Conservation (phyloP, 1,139 yeast genomes). For the Taiozyma sp. region DNA sequence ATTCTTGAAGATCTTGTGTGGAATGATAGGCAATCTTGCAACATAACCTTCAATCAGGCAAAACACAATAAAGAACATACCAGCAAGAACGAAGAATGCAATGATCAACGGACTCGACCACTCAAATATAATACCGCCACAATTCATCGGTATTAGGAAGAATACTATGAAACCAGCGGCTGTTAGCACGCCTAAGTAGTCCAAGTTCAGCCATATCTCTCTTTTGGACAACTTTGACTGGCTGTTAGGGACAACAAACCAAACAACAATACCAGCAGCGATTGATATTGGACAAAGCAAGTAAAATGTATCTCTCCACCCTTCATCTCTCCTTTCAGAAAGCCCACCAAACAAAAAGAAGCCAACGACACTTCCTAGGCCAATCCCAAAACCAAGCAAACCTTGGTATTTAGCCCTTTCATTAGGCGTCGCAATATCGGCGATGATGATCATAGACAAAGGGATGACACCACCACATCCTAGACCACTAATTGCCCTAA, state of each 20-base stretch:
- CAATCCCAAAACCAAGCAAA: conserved; percentile 41
- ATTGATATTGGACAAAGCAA: conserved; percentile 36
- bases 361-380: conserved; percentile 49
- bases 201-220: conserved; percentile 37
- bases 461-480: conserved; percentile 35
- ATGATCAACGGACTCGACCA: conserved; percentile 48
- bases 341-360: conserved; percentile 51
- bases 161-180: conserved; percentile 38
- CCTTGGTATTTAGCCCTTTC: conserved; percentile 37
- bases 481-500: conserved; percentile 34
- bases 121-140: conserved; percentile 43
- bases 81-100: conserved; percentile 40
- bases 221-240: background rate
- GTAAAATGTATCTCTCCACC: conserved; percentile 45
- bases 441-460: conserved; percentile 31
- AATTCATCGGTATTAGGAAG: conserved; percentile 42
- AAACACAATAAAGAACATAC: conserved; percentile 33
- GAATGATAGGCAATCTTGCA: conserved; percentile 50
- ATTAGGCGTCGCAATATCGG: conserved; percentile 33
- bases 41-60: conserved; percentile 41
- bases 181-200: conserved; percentile 40
- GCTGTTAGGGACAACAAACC: conserved; percentile 3
- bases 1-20: conserved; percentile 37
- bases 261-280: background rate
- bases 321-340: conserved; percentile 18